Evolutionary conservation across 2,329 filamentous ascomycete species (phyloP).

Genomic region (Ophiostoma sp.): DNA sequence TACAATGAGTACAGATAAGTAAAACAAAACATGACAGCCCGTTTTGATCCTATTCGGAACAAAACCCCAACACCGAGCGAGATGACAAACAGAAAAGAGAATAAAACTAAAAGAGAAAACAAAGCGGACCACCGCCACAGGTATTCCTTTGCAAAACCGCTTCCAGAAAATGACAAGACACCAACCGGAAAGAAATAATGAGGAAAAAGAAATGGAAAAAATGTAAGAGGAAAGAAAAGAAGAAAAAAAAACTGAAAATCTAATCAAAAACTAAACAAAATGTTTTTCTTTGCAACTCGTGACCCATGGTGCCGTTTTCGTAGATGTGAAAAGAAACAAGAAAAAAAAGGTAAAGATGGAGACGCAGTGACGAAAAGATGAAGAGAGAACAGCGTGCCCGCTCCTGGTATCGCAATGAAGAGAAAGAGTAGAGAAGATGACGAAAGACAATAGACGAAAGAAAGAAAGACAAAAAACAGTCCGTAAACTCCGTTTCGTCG

Average conservation of each 20-base stretch:
- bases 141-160: conserved; percentile 11
- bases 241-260: conserved; percentile 38
- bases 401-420: conserved; percentile 35
- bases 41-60: conserved; percentile 19
- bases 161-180: conserved; percentile 30
- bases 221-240: background rate
- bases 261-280: conserved; percentile 42
- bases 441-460: conserved; percentile 30
- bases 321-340: background rate
- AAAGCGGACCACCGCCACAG: conserved; percentile 15
- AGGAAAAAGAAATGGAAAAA: background rate
- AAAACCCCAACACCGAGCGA: conserved; percentile 24
- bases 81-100: conserved; percentile 14
- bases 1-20: conserved; percentile 13
- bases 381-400: conserved; percentile 39
- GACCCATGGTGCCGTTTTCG: conserved; percentile 8
- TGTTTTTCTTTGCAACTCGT: conserved; percentile 39
- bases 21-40: conserved; percentile 15
- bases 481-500: conserved; percentile 41
- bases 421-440: conserved; percentile 15
- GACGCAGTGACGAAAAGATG: conserved; percentile 34
- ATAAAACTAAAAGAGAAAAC: conserved; percentile 18
- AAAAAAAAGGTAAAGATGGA: background rate
- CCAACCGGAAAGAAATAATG: conserved; percentile 21
- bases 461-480: conserved; percentile 22